These are phyloP conservation scores for Boletus subcaerulescens DNA, from an alignment of 768 basidiomycete genomes.

Conservation along the genomic window DNA sequence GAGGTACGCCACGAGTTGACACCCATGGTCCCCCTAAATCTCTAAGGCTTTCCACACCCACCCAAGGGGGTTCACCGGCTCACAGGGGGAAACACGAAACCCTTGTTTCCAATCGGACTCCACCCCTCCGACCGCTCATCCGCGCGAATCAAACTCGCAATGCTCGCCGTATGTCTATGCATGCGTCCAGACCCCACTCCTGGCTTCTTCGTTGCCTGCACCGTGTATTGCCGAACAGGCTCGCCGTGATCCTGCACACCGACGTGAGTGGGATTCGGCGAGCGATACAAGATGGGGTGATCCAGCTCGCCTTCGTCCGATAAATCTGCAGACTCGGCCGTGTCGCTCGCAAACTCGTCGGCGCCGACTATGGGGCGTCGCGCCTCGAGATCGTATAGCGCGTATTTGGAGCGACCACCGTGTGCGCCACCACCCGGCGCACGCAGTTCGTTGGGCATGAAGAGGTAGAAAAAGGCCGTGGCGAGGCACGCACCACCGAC, in stretches of 20 bases:
- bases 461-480: conserved; percentile 81
- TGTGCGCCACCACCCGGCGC: conserved; percentile 44
- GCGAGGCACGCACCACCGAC: conserved; percentile 92
- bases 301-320: conserved; percentile 3
- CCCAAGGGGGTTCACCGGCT: conserved; percentile 10
- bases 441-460: conserved; percentile 79
- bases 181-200: conserved; percentile 32
- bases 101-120: conserved; percentile 63
- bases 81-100: conserved; percentile 50
- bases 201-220: conserved; percentile 15
- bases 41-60: background rate
- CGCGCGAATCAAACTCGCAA: conserved; percentile 74
- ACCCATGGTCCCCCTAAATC: background rate
- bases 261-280: conserved; percentile 43
- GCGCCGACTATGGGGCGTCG: conserved; percentile 29
- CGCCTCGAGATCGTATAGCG: conserved; percentile 71
- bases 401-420: conserved; percentile 57
- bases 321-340: conserved; percentile 41
- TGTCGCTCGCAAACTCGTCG: conserved; percentile 33
- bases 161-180: conserved; percentile 81
- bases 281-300: conserved; percentile 57
- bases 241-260: background rate
- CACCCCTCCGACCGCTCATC: conserved; percentile 78
- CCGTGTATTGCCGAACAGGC: background rate
- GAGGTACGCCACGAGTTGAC: no score